Conservation (phyloP, 2,329 filamentous ascomycete species). For the Hypoxylon sp. region DNA sequence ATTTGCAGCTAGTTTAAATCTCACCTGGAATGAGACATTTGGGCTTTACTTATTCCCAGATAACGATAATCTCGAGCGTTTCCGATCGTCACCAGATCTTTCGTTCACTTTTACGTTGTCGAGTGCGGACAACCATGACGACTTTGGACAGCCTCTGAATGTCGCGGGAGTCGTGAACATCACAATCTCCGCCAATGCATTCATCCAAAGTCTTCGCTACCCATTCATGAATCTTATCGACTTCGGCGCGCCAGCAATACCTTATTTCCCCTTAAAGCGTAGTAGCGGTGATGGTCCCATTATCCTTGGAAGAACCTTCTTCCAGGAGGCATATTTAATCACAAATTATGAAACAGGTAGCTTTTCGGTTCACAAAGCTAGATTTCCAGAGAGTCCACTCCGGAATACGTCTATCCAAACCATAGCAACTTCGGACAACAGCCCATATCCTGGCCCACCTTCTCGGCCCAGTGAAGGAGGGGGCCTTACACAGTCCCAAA, state of each 20-base stretch:
- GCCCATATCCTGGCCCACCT: conserved; percentile 61
- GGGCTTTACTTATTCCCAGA: conserved; percentile 74
- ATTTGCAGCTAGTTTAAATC: conserved; percentile 73
- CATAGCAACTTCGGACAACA: conserved; percentile 60
- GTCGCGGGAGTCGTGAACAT: conserved; percentile 68
- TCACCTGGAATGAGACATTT: conserved; percentile 74
- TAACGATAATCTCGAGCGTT: conserved; percentile 65
- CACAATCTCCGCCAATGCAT: conserved; percentile 65
- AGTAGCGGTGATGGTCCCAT: conserved; percentile 66
- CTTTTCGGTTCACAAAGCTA: conserved; percentile 69
- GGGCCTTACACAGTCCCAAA: conserved; percentile 58
- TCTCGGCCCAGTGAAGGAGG: conserved; percentile 22
- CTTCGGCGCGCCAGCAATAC: conserved; percentile 61
- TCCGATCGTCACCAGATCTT: conserved; percentile 59
- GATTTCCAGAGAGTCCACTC: conserved; percentile 61
- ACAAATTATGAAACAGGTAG: conserved; percentile 67
- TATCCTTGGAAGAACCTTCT: conserved; percentile 75
- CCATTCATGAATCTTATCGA: conserved; percentile 62
- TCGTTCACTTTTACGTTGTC: conserved; percentile 70
- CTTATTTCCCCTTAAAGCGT: conserved; percentile 76
- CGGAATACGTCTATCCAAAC: conserved; percentile 58
- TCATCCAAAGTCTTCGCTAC: conserved; percentile 64
- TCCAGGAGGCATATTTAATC: conserved; percentile 76
- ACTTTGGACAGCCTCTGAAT: conserved; percentile 64
- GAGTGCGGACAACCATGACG: conserved; percentile 66